phyloP scores from a whole-genome alignment of 345 rosid genomes.

The Ceriops decandra region DNA sequence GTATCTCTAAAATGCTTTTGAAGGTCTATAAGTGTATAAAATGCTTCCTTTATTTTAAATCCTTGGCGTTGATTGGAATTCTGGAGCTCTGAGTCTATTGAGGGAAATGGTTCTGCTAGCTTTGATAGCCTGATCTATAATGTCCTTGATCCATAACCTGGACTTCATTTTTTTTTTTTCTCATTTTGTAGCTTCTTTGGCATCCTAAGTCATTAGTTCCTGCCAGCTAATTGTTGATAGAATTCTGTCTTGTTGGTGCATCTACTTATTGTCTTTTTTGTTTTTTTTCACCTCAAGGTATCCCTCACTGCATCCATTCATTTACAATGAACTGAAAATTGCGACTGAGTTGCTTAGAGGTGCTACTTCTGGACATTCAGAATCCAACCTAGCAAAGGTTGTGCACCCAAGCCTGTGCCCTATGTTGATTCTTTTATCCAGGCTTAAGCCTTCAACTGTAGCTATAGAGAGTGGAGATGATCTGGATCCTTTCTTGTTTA shows the following conservation, averaged over 20 bases:
- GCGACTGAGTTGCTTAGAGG: conserved; percentile 64
- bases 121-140: neutral
- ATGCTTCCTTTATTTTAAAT: no score
- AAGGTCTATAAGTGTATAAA: neutral
- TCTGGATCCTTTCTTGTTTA: conserved; percentile 85
- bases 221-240: conserved; percentile 14
- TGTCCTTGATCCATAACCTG: neutral
- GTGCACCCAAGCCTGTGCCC: conserved; percentile 99
- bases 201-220: conserved; percentile 6
- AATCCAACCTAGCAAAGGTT: conserved; percentile 56
- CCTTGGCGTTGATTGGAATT: neutral
- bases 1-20: neutral
- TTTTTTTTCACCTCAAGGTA: conserved; percentile 54
- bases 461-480: conserved; percentile 84
- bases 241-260: no score
- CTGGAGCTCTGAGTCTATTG: neutral
- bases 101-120: neutral
- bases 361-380: conserved; percentile 45
- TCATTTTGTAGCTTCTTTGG: neutral
- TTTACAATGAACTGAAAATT: conserved; percentile 63
- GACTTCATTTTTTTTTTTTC: neutral
- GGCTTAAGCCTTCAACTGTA: conserved; percentile 91
- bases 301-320: conserved; percentile 76
- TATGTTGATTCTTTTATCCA: conserved; percentile 79
- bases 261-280: conserved; percentile 8